Evolutionary conservation across 2,329 filamentous ascomycete species (phyloP), one percentile per base, ranked within the genome.

Genomic region (Talaromyces sp.): DNA sequence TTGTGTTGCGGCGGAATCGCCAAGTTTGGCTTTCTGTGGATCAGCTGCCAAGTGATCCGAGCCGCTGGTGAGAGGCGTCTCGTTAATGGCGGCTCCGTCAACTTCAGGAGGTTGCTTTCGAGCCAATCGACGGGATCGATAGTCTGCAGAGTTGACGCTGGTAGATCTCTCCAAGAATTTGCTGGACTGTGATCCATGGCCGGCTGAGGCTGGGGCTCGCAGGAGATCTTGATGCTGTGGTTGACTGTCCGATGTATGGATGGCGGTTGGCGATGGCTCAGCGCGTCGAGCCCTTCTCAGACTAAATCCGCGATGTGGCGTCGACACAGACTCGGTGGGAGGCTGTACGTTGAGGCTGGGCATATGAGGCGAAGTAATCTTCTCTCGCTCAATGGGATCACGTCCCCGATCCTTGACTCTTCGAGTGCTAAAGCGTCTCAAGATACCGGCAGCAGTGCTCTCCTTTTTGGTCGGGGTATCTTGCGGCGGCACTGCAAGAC

Each of bases 391-490:
- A 10, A 68, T 65, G 36, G 39, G 55, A 55, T 78, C 75, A 22
- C 76, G 75, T 55, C 71, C 71, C 75, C 76, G 72, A 83, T 84
- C 76, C 85, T 85, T 67, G 82, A 84, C 66, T 90, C 91, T 73
- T 84, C 93, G 86, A 8, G 95, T 98, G 78, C 93, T 98, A 73
- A 99, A 93, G 42, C 95, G 86, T 66, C 95, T 85, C 55, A 99
- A 80, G 57, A 99, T 81, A 30, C 93, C 91, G 28, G 87, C 90
- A 39, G 93, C 92, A 4, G 91, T 86, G 69, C 92, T 95, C 74
- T 97, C 93, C 75, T 95, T 96, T 78, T 91, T 93, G 56, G 80
- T 80, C 5, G 85, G 81, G 10, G 82, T 84, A 72, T 87, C 88
- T 22, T 80, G 73, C 33, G 85, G 84, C 25, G 85, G 82, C 28